Percentiles rank a stretch among this genome's conserved stretches.
These are phyloP conservation scores for Panellus pusillus DNA, from an alignment of 768 basidiomycete genomes.

Conservation along the genomic window DNA sequence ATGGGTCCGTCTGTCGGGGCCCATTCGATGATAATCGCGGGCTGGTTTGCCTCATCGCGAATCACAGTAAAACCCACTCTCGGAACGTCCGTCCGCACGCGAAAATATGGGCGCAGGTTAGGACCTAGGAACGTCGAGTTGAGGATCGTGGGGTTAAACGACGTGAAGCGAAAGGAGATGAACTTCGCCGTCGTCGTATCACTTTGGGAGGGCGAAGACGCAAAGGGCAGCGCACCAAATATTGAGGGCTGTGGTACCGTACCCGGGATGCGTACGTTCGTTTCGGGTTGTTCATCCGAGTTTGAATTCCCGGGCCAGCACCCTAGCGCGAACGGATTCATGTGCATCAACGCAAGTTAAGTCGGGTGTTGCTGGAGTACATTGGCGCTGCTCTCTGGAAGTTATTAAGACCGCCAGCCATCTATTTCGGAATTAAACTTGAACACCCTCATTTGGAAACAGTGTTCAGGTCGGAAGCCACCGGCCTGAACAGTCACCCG, in stretches of 20 bases:
- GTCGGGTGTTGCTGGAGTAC: too few relatives aligned
- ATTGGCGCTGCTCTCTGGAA: too few relatives aligned
- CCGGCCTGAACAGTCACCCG: too few relatives aligned
- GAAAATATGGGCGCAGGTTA: conserved; percentile 39
- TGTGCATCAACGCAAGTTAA: too few relatives aligned
- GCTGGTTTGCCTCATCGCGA: conserved; percentile 29
- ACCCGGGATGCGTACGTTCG: too few relatives aligned
- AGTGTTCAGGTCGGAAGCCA: too few relatives aligned
- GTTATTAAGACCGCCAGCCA: too few relatives aligned
- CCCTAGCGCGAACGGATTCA: too few relatives aligned
- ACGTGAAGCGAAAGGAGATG: conserved; percentile 43
- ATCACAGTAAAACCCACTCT: conserved; percentile 25
- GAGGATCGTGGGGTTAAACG: conserved; percentile 39
- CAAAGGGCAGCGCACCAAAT: conserved; percentile 16
- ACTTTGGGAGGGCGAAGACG: background rate
- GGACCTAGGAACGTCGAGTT: conserved; percentile 47
- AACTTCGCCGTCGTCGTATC: conserved; percentile 15
- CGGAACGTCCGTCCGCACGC: conserved; percentile 37
- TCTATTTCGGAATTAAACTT: too few relatives aligned
- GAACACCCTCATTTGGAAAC: too few relatives aligned
- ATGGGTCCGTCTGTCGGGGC: conserved; percentile 34
- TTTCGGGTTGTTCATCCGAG: too few relatives aligned
- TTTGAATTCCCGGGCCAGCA: too few relatives aligned
- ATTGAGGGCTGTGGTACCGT: conserved; percentile 10
- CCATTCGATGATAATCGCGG: conserved; percentile 45